Base-by-base conservation (phyloP, 352 stramenopile genomes). In the Pythium grandisporangium region DNA sequence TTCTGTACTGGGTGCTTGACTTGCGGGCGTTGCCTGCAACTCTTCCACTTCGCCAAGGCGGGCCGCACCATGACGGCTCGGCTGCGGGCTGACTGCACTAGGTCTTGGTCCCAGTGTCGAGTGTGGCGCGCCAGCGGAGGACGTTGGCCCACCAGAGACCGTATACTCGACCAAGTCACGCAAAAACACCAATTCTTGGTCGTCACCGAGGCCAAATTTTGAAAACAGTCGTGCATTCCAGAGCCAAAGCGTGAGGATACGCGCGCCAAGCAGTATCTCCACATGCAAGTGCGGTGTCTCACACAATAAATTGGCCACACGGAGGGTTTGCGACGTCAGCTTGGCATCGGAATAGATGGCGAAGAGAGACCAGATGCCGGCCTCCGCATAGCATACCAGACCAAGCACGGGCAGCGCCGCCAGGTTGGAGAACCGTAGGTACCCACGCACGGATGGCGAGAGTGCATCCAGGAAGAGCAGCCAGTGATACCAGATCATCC, bases 401-500 rank as follows among this genome's bases (percentile, higher is more conserved):
- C 67, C 22, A 5, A 53, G 26, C 11, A 63, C 12, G 0, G 48
- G 47, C 1, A 42, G 43, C 1, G 29, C 39, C 12, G 51, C 11
- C 40, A 63, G 39, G 25, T 67, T 67, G 11, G 33, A 48, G 22
- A 67, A 49, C 0, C 30, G 42, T 14, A 71, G 45, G 20, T 48
- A 51, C 2, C 30, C 13, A 10, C 54, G 53, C 11, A 65, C 21
- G 19, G 48, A 42, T 2, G 65, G 67, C 4, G 60, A 76, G 22
- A 80, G 27, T 16, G 67, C 64, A 32, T 80, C 70, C 10, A 79
- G 39, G 6, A 58, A 45, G 5, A 83, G 47, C 7, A 73, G 2
- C 35, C 49, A 80, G 29, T 74, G 64, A 26, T 77, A 70, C 65
- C 70, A 78, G 17, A 73, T 24, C 50, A 45, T 51, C 62, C 67